Evolutionary conservation across 176 grass and related monocot genomes (phyloP).

Genomic region (Aegilops umbellulata): DNA sequence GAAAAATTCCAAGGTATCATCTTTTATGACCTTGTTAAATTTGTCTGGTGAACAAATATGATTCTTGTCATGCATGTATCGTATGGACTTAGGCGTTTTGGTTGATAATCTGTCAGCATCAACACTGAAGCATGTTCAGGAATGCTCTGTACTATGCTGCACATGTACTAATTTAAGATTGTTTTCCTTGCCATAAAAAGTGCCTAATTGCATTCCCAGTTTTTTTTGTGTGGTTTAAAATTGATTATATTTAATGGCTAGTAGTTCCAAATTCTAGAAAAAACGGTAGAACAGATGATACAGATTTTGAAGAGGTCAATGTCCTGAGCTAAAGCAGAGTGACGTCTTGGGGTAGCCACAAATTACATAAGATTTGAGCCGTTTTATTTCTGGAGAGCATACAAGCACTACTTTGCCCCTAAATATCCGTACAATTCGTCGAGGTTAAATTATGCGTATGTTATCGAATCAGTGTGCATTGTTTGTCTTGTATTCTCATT

Average conservation of each 20-base stretch:
- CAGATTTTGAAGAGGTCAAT: background rate
- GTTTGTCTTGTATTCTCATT: constrained; percentile 18
- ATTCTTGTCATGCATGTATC: background rate
- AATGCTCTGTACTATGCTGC: background rate
- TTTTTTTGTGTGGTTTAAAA: background rate
- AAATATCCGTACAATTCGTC: background rate
- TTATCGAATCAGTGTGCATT: constrained; percentile 1
- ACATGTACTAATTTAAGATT: background rate
- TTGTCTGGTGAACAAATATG: background rate
- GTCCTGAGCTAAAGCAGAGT: background rate
- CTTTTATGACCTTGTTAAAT: constrained; percentile 27
- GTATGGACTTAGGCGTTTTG: background rate
- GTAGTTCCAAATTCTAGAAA: background rate
- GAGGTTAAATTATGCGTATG: background rate
- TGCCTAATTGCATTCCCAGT: background rate
- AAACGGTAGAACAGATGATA: background rate
- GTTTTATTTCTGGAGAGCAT: background rate
- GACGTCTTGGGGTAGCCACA: background rate
- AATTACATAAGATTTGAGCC: background rate
- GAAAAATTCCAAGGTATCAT: constrained; percentile 94
- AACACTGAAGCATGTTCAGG: background rate
- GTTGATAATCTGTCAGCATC: background rate
- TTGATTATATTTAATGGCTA: background rate
- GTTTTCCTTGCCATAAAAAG: background rate
- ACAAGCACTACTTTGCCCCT: background rate